Conservation (phyloP, 108 stramenopile genomes). For the Conticribra weissflogii region DNA sequence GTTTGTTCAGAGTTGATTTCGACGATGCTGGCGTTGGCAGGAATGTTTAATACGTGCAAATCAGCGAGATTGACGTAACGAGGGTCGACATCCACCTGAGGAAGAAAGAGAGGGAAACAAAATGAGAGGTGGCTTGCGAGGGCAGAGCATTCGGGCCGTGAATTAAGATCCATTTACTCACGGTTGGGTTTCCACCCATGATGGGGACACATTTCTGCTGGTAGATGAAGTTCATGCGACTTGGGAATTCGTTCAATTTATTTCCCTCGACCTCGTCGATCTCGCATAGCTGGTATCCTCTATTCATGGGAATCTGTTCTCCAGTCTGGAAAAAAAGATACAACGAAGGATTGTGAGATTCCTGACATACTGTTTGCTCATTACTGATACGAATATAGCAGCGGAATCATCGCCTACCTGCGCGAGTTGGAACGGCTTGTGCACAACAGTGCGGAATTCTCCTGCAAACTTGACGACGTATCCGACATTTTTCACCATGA, state of each 20-base stretch:
- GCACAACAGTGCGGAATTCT: conserved; percentile 34
- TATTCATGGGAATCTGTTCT: conserved; percentile 38
- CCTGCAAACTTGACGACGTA: conserved; percentile 43
- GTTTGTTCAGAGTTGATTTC: conserved; percentile 42
- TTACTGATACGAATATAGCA: too few relatives aligned
- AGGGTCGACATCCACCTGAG: conserved; percentile 37
- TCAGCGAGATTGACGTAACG: conserved; percentile 35
- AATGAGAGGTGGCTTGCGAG: neutral
- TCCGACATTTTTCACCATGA: conserved; percentile 18
- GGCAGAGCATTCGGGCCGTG: neutral
- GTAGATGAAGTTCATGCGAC: conserved; percentile 33
- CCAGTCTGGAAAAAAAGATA: too few relatives aligned
- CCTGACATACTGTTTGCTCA: too few relatives aligned
- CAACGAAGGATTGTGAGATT: too few relatives aligned
- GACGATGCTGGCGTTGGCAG: conserved; percentile 13
- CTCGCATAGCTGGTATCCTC: conserved; percentile 32
- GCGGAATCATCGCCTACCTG: neutral
- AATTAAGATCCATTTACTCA: neutral
- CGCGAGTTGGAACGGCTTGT: conserved; percentile 34
- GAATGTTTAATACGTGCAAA: conserved; percentile 37
- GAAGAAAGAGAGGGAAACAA: neutral
- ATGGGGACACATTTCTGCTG: conserved; percentile 9
- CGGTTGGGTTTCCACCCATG: conserved; percentile 44
- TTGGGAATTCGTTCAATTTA: conserved; percentile 9
- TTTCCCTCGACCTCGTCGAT: conserved; percentile 43